These are phyloP conservation scores for Cocos nucifera DNA, from an alignment of 176 grass and related monocot species.

Conservation along the genomic window DNA sequence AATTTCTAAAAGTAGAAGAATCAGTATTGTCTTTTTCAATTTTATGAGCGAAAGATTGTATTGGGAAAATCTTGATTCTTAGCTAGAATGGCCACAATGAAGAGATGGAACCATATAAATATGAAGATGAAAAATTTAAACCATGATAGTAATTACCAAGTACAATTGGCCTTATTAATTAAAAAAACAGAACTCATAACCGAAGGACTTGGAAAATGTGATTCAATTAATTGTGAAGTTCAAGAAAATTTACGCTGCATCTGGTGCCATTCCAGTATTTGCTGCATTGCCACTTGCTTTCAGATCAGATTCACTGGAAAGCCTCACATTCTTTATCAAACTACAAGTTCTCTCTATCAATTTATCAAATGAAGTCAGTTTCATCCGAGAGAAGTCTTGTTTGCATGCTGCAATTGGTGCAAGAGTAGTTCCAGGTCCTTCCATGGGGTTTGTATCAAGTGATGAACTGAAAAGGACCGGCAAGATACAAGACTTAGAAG, in stretches of 20 bases:
- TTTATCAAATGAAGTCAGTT: conserved; percentile 87
- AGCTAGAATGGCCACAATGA: no score
- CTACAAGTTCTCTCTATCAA: conserved; percentile 66
- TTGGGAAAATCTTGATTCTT: no score
- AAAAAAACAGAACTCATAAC: no score
- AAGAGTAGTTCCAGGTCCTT: conserved; percentile 5
- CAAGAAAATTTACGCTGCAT: conserved; percentile 59
- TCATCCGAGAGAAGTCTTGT: conserved; percentile 67
- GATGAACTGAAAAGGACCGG: conserved; percentile 12
- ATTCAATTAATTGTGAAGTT: no score
- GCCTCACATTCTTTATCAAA: conserved; percentile 61
- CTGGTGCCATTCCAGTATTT: conserved; percentile 80
- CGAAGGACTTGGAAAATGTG: no score
- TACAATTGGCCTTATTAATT: no score
- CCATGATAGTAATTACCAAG: no score
- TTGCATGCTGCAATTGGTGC: conserved; percentile 68
- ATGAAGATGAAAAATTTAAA: no score
- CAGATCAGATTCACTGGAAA: conserved; percentile 55
- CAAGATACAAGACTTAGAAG: background rate
- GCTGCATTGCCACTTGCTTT: conserved; percentile 34
- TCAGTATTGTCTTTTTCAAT: no score
- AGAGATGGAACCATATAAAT: no score
- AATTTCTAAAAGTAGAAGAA: no score
- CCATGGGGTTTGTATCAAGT: conserved; percentile 1
- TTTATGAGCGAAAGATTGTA: no score